phyloP scores from a whole-genome alignment of 176 grass and related monocot species.

The Oryza punctata region DNA sequence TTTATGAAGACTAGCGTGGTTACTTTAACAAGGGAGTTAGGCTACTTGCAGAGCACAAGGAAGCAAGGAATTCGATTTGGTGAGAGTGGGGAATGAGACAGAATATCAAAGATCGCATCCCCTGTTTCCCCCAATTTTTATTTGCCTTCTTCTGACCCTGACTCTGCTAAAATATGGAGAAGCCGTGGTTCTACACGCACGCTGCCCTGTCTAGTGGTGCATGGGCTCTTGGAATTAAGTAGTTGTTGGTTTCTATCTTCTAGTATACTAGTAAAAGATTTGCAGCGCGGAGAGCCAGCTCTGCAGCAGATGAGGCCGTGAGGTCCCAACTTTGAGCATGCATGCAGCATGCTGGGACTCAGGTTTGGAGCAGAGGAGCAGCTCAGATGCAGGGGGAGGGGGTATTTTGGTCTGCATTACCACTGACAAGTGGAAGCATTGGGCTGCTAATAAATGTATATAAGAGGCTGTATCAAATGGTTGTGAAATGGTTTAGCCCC shows the following conservation, averaged over 20 bases:
- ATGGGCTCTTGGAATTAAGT: background rate
- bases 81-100: background rate
- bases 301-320: background rate
- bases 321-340: background rate
- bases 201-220: background rate
- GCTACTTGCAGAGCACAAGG: background rate
- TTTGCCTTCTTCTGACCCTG: background rate
- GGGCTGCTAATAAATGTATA: background rate
- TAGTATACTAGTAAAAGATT: background rate
- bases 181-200: background rate
- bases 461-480: background rate
- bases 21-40: constrained; percentile 4
- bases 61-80: background rate
- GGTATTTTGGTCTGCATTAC: background rate
- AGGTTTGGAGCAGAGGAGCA: background rate
- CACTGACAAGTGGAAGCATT: background rate
- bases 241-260: background rate
- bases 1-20: background rate
- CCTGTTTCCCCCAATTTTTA: background rate
- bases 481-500: background rate
- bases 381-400: background rate
- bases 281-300: background rate
- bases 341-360: background rate
- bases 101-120: constrained; percentile 11
- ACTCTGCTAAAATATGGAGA: background rate